phyloP scores from a whole-genome alignment of 805 yeast species.

The Lachancea lanzarotensis region DNA sequence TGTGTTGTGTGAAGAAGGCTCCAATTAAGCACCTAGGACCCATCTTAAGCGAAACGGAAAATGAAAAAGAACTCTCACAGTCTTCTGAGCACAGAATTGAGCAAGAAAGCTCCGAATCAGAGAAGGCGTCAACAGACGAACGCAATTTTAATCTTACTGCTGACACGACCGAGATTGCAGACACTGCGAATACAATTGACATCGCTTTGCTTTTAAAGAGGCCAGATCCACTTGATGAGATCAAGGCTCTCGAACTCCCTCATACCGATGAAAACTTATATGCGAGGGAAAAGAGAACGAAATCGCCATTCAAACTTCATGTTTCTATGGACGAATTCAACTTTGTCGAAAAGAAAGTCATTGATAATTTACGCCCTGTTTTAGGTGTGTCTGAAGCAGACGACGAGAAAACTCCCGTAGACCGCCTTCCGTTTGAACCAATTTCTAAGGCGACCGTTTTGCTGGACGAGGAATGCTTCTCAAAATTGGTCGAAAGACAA shows the following conservation, averaged over 20 bases:
- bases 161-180: neutral
- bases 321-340: conserved; percentile 29
- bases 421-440: conserved; percentile 43
- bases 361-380: conserved; percentile 32
- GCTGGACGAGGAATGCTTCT: conserved; percentile 56
- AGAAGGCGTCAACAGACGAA: neutral
- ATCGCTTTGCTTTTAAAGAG: conserved; percentile 30
- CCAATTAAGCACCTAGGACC: conserved; percentile 24
- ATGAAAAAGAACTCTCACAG: neutral
- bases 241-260: conserved; percentile 22
- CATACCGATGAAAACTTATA: conserved; percentile 28
- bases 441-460: conserved; percentile 63
- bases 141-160: neutral
- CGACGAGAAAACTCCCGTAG: conserved; percentile 19
- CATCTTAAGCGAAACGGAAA: neutral
- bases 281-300: conserved; percentile 5
- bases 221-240: conserved; percentile 22
- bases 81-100: conserved; percentile 10
- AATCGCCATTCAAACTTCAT: conserved; percentile 30
- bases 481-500: conserved; percentile 48
- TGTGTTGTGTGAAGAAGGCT: conserved; percentile 52
- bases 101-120: conserved; percentile 12
- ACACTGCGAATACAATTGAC: conserved; percentile 32
- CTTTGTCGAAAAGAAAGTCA: conserved; percentile 31
- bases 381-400: conserved; percentile 24